A percentile compares a stretch with the other conserved stretches of the same genome.
phyloP scores from a whole-genome alignment of 192 early-diverging fungal genomes.

The Helicostylum pulchrum region DNA sequence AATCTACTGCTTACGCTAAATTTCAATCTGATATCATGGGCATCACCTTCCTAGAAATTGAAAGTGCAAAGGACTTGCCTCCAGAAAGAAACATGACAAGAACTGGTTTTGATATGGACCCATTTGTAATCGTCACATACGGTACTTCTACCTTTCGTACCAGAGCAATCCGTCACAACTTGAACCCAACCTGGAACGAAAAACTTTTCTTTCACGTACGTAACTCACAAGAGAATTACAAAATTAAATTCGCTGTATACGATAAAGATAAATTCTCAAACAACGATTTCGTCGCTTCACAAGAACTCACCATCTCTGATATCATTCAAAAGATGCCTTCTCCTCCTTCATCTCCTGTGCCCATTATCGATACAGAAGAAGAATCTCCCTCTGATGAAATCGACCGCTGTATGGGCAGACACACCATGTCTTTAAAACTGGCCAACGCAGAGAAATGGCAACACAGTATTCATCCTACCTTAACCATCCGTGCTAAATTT shows the following conservation, averaged over 20 bases:
- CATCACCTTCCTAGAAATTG: constrained; percentile 49
- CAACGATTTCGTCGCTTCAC: constrained; percentile 61
- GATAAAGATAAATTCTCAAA: constrained; percentile 71
- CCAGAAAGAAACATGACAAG: constrained; percentile 41
- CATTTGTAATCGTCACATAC: constrained; percentile 75
- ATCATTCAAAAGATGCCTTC: constrained; percentile 39
- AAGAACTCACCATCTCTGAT: constrained; percentile 43
- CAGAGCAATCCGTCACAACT: constrained; percentile 56
- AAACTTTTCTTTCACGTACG: constrained; percentile 61
- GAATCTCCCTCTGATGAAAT: constrained; percentile 5
- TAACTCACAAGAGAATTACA: constrained; percentile 39
- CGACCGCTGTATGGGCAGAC: constrained; percentile 42
- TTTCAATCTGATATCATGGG: constrained; percentile 38
- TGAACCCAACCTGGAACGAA: constrained; percentile 76
- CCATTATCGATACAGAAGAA: background rate
- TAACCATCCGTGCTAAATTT: constrained; percentile 61
- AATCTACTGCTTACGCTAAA: constrained; percentile 11
- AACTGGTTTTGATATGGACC: constrained; percentile 78
- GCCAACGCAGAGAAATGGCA: constrained; percentile 36
- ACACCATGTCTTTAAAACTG: constrained; percentile 38
- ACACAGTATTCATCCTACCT: constrained; percentile 38
- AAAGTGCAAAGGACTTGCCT: constrained; percentile 46
- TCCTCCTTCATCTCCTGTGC: background rate
- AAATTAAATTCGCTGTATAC: constrained; percentile 60
- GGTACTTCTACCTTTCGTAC: constrained; percentile 69